A percentile compares a stretch with the other conserved stretches of the same genome.
phyloP scores from a whole-genome alignment of 768 basidiomycete species.

The Podaxis sp. region DNA sequence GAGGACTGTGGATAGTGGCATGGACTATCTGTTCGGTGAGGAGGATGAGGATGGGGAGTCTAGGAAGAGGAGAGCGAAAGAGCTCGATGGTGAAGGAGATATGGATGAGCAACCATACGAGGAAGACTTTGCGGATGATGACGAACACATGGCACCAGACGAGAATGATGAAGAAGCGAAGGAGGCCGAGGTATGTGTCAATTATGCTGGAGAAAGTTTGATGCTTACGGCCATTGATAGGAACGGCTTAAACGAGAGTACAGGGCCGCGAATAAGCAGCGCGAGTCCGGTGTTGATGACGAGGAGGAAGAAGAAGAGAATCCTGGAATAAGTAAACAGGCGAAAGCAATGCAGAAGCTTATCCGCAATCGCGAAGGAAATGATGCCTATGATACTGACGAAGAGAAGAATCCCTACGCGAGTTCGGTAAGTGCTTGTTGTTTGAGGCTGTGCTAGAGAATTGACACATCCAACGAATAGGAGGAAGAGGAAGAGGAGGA shows the following conservation, averaged over 20 bases:
- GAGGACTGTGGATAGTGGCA: slow-evolving; percentile 65
- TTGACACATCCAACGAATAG: slow-evolving; percentile 23
- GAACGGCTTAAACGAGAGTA: slow-evolving; percentile 84
- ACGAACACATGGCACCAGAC: slow-evolving; percentile 70
- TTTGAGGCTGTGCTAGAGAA: slow-evolving; percentile 5
- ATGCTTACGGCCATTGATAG: slow-evolving; percentile 31
- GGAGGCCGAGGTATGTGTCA: slow-evolving; percentile 61
- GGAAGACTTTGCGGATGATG: slow-evolving; percentile 84
- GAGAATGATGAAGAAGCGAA: slow-evolving; percentile 83
- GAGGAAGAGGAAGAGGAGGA: slow-evolving; percentile 77
- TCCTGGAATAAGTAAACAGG: slow-evolving; percentile 57
- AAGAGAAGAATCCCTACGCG: slow-evolving; percentile 80
- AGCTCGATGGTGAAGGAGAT: slow-evolving; percentile 73
- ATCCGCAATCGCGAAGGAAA: slow-evolving; percentile 83
- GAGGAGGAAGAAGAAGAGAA: slow-evolving; percentile 75
- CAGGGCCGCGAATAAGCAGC: slow-evolving; percentile 68
- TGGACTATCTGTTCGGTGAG: slow-evolving; percentile 58
- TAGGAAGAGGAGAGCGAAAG: slow-evolving; percentile 45
- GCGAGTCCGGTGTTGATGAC: slow-evolving; percentile 67
- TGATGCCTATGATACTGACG: slow-evolving; percentile 76
- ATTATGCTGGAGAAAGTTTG: background rate
- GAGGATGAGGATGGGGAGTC: slow-evolving; percentile 51
- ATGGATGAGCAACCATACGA: slow-evolving; percentile 81
- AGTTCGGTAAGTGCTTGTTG: slow-evolving; percentile 51
- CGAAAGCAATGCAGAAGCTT: slow-evolving; percentile 80